Conservation (phyloP, 768 basidiomycete species). For the Boletus reticulatus region DNA sequence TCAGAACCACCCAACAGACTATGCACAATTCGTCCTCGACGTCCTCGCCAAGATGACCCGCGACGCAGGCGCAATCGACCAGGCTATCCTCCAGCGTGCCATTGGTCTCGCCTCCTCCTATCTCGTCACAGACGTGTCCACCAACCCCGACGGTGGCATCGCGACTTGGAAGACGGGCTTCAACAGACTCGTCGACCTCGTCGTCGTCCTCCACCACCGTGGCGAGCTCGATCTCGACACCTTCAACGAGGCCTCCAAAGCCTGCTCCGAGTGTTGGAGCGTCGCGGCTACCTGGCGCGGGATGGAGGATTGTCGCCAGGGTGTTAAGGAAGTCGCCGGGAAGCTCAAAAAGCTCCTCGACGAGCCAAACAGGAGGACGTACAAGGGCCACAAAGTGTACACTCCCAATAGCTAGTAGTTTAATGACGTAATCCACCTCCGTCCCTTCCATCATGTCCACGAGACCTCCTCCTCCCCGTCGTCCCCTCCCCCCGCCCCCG, state of each 20-base stretch:
- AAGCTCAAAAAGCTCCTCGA: constrained; percentile 54
- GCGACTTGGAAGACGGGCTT: constrained; percentile 67
- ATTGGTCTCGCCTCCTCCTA: constrained; percentile 75
- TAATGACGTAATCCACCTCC: constrained; percentile 12
- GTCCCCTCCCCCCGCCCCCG: not conserved
- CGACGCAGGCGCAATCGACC: constrained; percentile 51
- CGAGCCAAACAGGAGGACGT: constrained; percentile 32
- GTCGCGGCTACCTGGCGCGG: constrained; percentile 67
- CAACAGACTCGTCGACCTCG: constrained; percentile 65
- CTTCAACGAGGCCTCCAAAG: constrained; percentile 54
- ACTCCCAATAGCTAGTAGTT: constrained; percentile 23
- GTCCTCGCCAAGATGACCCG: constrained; percentile 52
- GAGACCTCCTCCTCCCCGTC: constrained; percentile 12
- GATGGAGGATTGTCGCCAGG: constrained; percentile 60
- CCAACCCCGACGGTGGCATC: constrained; percentile 53
- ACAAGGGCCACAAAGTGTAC: constrained; percentile 33
- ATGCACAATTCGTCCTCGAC: constrained; percentile 54
- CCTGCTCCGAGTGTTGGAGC: constrained; percentile 82
- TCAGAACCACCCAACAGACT: constrained; percentile 54
- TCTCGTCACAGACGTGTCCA: constrained; percentile 71
- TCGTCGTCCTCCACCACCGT: constrained; percentile 65
- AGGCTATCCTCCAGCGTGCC: constrained; percentile 58
- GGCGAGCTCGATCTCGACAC: constrained; percentile 77
- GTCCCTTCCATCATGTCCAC: not conserved
- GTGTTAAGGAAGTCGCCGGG: constrained; percentile 56